phyloP scores from a whole-genome alignment of 2,329 filamentous ascomycete species.

The Fusarium goolgardi region DNA sequence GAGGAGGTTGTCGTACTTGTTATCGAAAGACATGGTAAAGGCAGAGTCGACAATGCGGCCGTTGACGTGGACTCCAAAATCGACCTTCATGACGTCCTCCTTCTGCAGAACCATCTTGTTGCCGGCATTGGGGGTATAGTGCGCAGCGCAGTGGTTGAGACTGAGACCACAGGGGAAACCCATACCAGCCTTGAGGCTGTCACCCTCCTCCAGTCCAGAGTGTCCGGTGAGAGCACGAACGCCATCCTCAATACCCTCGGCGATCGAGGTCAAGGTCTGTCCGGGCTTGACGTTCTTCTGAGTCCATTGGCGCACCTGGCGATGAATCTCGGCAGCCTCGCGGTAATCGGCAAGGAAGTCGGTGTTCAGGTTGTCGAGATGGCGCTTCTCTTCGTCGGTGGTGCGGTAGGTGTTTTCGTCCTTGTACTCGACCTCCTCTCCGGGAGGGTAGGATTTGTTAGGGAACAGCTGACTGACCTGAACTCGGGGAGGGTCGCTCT shows the following conservation, averaged over 20 bases:
- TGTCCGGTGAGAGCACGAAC: slow-evolving; percentile 83
- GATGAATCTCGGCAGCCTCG: slow-evolving; percentile 87
- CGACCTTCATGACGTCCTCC: slow-evolving; percentile 84
- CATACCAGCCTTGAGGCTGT: slow-evolving; percentile 82
- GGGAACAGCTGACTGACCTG: slow-evolving; percentile 78
- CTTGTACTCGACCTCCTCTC: slow-evolving; percentile 81
- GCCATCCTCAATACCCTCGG: slow-evolving; percentile 86
- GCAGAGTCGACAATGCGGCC: slow-evolving; percentile 85
- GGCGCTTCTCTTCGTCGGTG: slow-evolving; percentile 84
- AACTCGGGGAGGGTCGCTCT: slow-evolving; percentile 79
- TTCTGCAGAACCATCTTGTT: slow-evolving; percentile 80
- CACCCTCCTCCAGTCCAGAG: slow-evolving; percentile 79
- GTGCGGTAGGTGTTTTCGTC: slow-evolving; percentile 82
- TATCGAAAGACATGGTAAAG: slow-evolving; percentile 82
- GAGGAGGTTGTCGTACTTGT: slow-evolving; percentile 78
- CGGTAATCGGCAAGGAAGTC: slow-evolving; percentile 86
- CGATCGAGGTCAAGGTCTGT: slow-evolving; percentile 82
- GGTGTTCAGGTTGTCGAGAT: slow-evolving; percentile 83
- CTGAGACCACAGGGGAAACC: slow-evolving; percentile 88
- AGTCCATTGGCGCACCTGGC: slow-evolving; percentile 86
- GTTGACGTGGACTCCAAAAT: slow-evolving; percentile 84
- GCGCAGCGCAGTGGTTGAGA: slow-evolving; percentile 86
- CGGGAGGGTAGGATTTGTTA: slow-evolving; percentile 76
- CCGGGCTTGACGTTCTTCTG: slow-evolving; percentile 85
- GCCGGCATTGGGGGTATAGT: slow-evolving; percentile 88